Conservation (phyloP, 129 eudicot species). For the Rutidosis leptorrhynchoides region DNA sequence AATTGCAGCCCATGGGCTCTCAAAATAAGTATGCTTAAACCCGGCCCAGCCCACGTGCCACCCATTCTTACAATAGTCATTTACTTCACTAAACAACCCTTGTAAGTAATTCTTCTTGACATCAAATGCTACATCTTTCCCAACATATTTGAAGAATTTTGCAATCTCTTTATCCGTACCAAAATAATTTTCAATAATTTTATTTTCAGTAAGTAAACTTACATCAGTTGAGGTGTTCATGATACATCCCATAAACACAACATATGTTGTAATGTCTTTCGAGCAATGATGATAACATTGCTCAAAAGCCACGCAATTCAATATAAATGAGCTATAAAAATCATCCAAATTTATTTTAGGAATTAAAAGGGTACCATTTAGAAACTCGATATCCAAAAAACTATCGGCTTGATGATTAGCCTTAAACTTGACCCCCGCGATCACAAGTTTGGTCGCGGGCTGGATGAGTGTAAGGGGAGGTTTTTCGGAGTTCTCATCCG, state of each 20-base stretch:
- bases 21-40: slow-evolving; percentile 32
- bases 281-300: slow-evolving; percentile 34
- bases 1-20: slow-evolving; percentile 31
- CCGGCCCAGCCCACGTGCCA: slow-evolving; percentile 36
- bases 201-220: slow-evolving; percentile 13
- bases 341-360: slow-evolving; percentile 33
- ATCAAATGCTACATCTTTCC: slow-evolving; percentile 37
- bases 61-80: slow-evolving; percentile 26
- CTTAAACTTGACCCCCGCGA: slow-evolving; percentile 28
- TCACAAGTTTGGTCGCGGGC: slow-evolving; percentile 31
- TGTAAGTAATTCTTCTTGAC: slow-evolving; percentile 22
- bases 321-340: slow-evolving; percentile 20
- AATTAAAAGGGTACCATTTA: slow-evolving; percentile 27
- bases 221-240: slow-evolving; percentile 25
- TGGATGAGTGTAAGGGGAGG: slow-evolving; percentile 26
- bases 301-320: slow-evolving; percentile 29
- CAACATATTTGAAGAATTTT: slow-evolving; percentile 24
- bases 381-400: slow-evolving; percentile 31
- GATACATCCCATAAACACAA: slow-evolving; percentile 35
- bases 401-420: slow-evolving; percentile 21
- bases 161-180: slow-evolving; percentile 36
- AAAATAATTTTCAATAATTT: slow-evolving; percentile 34
- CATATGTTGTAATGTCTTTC: slow-evolving; percentile 33
- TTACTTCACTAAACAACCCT: slow-evolving; percentile 22
- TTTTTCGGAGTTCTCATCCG: background rate